Base-by-base conservation (phyloP, 345 rosid species). In the Boechera divaricarpa region DNA sequence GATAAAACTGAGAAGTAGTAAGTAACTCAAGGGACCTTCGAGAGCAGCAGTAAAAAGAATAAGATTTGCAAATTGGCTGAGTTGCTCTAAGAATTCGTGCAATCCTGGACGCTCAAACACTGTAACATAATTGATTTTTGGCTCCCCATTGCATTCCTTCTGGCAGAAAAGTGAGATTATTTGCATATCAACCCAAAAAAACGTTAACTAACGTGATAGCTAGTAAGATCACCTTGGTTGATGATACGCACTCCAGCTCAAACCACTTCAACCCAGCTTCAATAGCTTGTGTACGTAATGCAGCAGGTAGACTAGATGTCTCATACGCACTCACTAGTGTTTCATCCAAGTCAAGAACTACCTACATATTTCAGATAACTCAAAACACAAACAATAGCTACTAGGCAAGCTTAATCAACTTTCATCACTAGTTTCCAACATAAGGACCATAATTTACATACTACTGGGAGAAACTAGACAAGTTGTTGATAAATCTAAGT, bases 21-120 rank as follows among this genome's bases (percentile, higher is more conserved):
- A 36, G 41, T 62, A 24, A 57, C 28, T 57, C 58, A 47, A 59
- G 62, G 21, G 66, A 94, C 98, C 98, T 94, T 94, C 97, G 42
- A 89, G 90, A 36, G 94, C 98, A 74, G 97, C 98, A 7, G 98
- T 94, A 71, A 94, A 94, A 24, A 94, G 80, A 74, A 90, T 77
- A 76, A 91, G 94, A 70, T 94, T 83, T 1, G 97, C 89, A 74
- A 94, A 94, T 75, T 87, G 81, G 77, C 88, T 86, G 61, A 91
- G 83, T 75, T 86, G 76, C 71, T 87, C 83, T 32, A 94, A 80
- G 80, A 94, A 94, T 33, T 91, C 93, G 18, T 77, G 84, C 79
- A 94, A 78, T 41, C 98, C 97, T 5, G 97, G 98, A 73, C 98
- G 91, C 83, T 93, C 96, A 78, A 89, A 90, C 77, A 91, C 98